Conservation (phyloP, 495 filamentous ascomycete species). For the Aspergillus sclerotiicarbonarius region DNA sequence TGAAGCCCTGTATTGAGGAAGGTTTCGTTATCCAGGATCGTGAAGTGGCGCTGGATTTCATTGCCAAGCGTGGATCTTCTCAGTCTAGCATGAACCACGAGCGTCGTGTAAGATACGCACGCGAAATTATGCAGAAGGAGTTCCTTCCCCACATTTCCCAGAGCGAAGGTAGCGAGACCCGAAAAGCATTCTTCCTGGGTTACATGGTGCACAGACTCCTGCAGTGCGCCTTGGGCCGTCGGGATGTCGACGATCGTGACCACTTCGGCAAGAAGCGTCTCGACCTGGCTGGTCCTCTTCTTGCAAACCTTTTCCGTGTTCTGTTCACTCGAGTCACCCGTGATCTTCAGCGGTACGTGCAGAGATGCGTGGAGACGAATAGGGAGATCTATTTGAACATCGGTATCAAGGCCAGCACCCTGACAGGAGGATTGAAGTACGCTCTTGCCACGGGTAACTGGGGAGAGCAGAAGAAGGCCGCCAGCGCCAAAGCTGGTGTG, state of each 20-base stretch:
- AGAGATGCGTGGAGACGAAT: conserved; percentile 84
- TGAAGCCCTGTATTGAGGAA: conserved; percentile 95
- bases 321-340: conserved; percentile 83
- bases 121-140: conserved; percentile 95
- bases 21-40: conserved; percentile 93
- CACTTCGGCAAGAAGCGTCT: conserved; percentile 99
- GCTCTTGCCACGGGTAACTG: conserved; percentile 98
- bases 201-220: conserved; percentile 98
- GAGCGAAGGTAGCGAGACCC: conserved; percentile 89
- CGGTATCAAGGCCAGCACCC: conserved; percentile 83
- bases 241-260: conserved; percentile 94
- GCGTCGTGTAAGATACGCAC: conserved; percentile 84
- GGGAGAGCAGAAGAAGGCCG: conserved; percentile 99
- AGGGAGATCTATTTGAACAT: conserved; percentile 84
- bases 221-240: conserved; percentile 84
- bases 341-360: conserved; percentile 85
- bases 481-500: conserved; percentile 88
- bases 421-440: conserved; percentile 93
- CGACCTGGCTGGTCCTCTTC: conserved; percentile 88
- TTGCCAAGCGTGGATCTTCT: conserved; percentile 82
- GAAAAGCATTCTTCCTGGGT: conserved; percentile 97
- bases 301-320: conserved; percentile 88
- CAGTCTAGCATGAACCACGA: conserved; percentile 70
- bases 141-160: conserved; percentile 95
- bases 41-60: conserved; percentile 93